A percentile compares a stretch with the other conserved stretches of the same genome.
These are phyloP conservation scores for Selaginella tamariscina DNA, from an alignment of 75 land plant genomes.

Conservation along the genomic window DNA sequence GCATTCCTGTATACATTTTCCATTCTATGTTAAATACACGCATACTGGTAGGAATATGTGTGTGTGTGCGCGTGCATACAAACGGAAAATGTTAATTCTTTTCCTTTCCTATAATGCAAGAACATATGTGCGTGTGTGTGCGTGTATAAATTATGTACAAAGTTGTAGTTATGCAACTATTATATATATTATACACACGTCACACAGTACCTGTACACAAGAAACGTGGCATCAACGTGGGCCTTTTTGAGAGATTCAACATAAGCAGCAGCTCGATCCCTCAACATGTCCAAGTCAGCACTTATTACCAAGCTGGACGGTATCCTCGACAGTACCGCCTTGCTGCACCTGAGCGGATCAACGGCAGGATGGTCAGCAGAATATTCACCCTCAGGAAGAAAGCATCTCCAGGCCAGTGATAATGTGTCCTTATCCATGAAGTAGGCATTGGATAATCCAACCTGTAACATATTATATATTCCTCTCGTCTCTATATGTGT, in stretches of 20 bases:
- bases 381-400: conserved; percentile 59
- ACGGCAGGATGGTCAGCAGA: conserved; percentile 61
- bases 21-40: too few species aligned
- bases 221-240: conserved; percentile 72
- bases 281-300: conserved; percentile 90
- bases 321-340: conserved; percentile 59
- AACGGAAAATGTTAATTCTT: too few species aligned
- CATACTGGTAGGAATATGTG: too few species aligned
- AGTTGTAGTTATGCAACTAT: too few species aligned
- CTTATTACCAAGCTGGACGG: conserved; percentile 69
- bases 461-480: too few species aligned
- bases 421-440: conserved; percentile 71
- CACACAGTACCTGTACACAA: too few species aligned
- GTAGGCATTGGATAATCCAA: conserved; percentile 67
- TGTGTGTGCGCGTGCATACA: too few species aligned
- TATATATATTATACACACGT: too few species aligned
- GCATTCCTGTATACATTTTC: conserved; percentile 89
- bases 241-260: conserved; percentile 63
- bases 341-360: conserved; percentile 44
- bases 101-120: too few species aligned
- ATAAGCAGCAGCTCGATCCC: conserved; percentile 74
- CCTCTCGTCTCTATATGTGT: too few species aligned
- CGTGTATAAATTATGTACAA: too few species aligned
- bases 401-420: conserved; percentile 66
- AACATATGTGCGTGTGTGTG: too few species aligned